Evolutionary conservation across 2,329 filamentous ascomycete species (phyloP).

Genomic region (Apiospora aurea): DNA sequence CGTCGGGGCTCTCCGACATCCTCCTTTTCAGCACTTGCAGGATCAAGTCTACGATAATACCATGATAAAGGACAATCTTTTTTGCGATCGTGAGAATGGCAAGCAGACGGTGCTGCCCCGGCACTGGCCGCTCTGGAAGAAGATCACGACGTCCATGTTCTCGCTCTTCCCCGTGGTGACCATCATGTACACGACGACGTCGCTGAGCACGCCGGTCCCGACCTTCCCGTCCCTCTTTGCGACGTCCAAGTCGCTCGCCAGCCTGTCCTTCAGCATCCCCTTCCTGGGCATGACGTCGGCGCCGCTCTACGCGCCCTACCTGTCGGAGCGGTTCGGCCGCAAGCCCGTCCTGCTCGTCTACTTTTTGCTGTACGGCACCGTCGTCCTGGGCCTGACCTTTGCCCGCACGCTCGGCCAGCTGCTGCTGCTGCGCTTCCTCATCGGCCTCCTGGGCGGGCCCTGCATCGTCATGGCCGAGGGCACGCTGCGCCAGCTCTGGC

Average conservation of each 20-base stretch:
- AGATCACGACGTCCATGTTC: neutral
- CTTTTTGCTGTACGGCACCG: slow-evolving; percentile 45
- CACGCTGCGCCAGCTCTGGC: slow-evolving; percentile 43
- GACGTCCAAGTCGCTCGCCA: slow-evolving; percentile 20
- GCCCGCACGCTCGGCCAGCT: slow-evolving; percentile 45
- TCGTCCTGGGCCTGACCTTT: slow-evolving; percentile 45
- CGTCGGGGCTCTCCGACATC: neutral
- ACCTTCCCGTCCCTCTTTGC: neutral
- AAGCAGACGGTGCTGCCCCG: neutral
- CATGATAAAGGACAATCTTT: neutral
- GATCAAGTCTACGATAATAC: neutral
- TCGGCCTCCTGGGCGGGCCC: slow-evolving; percentile 42
- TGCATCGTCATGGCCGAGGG: slow-evolving; percentile 40
- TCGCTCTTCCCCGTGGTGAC: neutral
- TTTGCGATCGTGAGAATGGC: neutral
- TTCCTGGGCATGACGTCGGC: slow-evolving; percentile 26
- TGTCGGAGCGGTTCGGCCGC: slow-evolving; percentile 47
- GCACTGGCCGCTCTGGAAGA: slow-evolving; percentile 2
- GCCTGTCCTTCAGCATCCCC: slow-evolving; percentile 25
- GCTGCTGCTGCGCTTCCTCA: slow-evolving; percentile 48
- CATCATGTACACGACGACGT: slow-evolving; percentile 24
- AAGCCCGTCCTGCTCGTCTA: slow-evolving; percentile 47
- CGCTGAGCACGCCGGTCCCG: slow-evolving; percentile 20
- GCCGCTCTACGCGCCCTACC: slow-evolving; percentile 23
- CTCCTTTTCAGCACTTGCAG: neutral